Evolutionary conservation across 768 basidiomycete genomes (phyloP).

Genomic region (Suillus americanus): DNA sequence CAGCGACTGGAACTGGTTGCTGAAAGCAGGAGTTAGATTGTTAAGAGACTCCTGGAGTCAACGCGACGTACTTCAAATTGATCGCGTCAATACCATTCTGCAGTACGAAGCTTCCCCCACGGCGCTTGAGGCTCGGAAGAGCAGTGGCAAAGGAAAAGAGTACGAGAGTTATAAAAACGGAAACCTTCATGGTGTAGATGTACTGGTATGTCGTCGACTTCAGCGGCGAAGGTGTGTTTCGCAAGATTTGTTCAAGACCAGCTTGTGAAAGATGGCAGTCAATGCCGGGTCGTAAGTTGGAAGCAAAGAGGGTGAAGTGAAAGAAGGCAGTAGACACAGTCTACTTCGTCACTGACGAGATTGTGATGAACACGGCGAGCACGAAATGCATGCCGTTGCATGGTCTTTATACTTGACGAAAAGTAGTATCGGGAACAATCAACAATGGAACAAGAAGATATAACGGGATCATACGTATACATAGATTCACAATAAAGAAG

Average conservation of each 20-base stretch:
- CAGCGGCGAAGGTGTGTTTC: not conserved
- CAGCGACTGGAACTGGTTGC: conserved; percentile 21
- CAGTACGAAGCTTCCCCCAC: conserved; percentile 26
- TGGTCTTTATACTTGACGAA: conserved; percentile 19
- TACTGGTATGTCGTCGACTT: not conserved
- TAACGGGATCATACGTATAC: conserved; percentile 6
- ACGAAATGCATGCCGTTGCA: not conserved
- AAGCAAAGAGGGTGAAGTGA: conserved; percentile 13
- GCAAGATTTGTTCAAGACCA: conserved; percentile 9
- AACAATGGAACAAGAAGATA: conserved; percentile 11
- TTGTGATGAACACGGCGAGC: not conserved
- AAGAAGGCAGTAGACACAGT: conserved; percentile 28
- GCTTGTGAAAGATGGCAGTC: conserved; percentile 20
- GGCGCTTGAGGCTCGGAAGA: conserved; percentile 35
- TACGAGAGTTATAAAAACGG: conserved; percentile 33
- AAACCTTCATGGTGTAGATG: conserved; percentile 37
- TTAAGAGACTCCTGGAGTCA: not conserved
- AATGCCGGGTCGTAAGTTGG: conserved; percentile 18
- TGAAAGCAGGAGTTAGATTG: conserved; percentile 12
- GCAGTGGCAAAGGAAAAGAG: conserved; percentile 32
- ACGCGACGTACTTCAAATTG: conserved; percentile 36
- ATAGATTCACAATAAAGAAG: conserved; percentile 13
- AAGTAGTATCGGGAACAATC: conserved; percentile 14
- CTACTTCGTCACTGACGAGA: conserved; percentile 8
- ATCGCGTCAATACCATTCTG: conserved; percentile 44